Conservation (phyloP, 2,329 filamentous ascomycete species). For the Colletotrichum tabaci region DNA sequence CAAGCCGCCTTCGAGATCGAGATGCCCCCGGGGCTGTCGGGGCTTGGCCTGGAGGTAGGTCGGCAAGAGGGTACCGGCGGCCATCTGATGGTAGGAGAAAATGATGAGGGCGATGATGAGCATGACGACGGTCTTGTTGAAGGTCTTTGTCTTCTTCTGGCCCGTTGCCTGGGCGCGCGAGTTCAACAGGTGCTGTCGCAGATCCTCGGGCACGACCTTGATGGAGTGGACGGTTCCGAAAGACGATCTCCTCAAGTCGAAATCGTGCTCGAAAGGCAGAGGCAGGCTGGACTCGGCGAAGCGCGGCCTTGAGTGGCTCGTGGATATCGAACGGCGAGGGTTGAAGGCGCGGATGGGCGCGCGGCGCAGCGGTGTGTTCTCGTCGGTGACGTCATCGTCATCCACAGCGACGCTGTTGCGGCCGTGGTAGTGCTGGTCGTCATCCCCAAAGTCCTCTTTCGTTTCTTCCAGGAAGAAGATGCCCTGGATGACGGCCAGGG, state of each 20-base stretch:
- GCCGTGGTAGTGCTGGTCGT: constrained; percentile 30
- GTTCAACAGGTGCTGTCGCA: constrained; percentile 24
- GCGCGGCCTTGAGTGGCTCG: constrained; percentile 47
- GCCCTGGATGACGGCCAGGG: constrained; percentile 75
- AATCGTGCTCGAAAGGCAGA: constrained; percentile 52
- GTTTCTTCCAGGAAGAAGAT: constrained; percentile 72
- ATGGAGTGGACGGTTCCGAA: constrained; percentile 61
- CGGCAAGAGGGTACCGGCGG: constrained; percentile 58
- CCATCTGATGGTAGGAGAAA: constrained; percentile 63
- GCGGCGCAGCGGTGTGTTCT: constrained; percentile 46
- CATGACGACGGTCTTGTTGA: constrained; percentile 57
- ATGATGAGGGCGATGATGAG: constrained; percentile 57
- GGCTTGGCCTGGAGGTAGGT: constrained; percentile 59
- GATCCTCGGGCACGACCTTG: constrained; percentile 47
- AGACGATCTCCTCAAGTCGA: constrained; percentile 55
- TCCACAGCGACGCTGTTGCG: constrained; percentile 42
- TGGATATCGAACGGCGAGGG: constrained; percentile 40
- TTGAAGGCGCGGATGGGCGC: constrained; percentile 46
- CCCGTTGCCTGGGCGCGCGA: constrained; percentile 22
- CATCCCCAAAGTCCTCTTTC: constrained; percentile 49
- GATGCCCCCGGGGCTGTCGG: constrained; percentile 45
- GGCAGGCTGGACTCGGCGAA: constrained; percentile 55
- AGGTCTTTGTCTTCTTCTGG: constrained; percentile 50
- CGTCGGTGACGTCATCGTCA: constrained; percentile 47
- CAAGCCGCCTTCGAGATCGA: constrained; percentile 72